Base-by-base conservation (phyloP, 2,329 filamentous ascomycete species). In the Aspergillus floridensis region DNA sequence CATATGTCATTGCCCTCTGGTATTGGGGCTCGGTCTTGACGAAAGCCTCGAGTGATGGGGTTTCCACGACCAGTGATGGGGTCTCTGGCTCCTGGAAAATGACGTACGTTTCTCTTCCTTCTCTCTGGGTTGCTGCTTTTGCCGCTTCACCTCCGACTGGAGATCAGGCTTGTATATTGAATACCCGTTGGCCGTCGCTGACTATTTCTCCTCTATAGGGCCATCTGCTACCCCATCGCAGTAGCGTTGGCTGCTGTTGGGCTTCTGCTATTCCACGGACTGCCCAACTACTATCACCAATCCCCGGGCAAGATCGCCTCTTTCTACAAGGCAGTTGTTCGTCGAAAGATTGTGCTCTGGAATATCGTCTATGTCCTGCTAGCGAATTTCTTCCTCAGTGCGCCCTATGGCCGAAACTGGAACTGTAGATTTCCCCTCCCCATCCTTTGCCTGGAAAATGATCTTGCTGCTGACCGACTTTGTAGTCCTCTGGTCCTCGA, bases 381-480 rank as follows among this genome's bases (percentile, higher is more conserved):
- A 26, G 86, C 88, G 69, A 88, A 88, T 72, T 87, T 86, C 78
- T 88, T 85, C 76, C 79, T 88, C 21, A 84, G 83, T 16, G 81
- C 86, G 0, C 85, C 83, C 1, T 88, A 87, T 66, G 86, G 86
- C 46, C 82, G 86, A 54, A 88, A 86, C 70, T 88, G 86, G 86
- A 76, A 77, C 38, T 89, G 49, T 51, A 51, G 12, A 12, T 32
- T 16, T 5, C 32, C 32, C 32, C 32, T 8, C 14, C 32, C 32
- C 12, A 35, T 35, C 4, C 32, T 4, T 35, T 5, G 32, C 2
- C 32, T 35, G 32, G 31, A 32, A 32, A 8, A 32, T 32, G 31
- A 32, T 32, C 31, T 32, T 7, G 22, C 4, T 22, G 22, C 22
- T 35, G 32, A 35, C 32, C 32, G 4, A 2, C 3, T 3, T 16